A percentile compares a stretch with the other conserved stretches of the same genome.
Conservation (phyloP, 495 filamentous ascomycete genomes). For the Parachaetomium inaequale region DNA sequence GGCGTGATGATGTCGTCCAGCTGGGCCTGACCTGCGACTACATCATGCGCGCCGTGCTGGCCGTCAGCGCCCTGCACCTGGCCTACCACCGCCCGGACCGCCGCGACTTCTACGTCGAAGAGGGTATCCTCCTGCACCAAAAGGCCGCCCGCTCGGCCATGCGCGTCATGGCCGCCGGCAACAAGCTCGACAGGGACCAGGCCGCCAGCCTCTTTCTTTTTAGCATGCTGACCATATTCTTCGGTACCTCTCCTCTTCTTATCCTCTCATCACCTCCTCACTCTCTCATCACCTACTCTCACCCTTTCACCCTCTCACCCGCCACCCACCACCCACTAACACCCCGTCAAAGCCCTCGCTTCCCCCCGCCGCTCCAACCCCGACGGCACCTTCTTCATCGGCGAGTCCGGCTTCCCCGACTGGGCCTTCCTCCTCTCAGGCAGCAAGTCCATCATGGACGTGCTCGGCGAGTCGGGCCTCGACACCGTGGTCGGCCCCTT, state of each 20-base stretch:
- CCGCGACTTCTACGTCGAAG: conserved; percentile 47
- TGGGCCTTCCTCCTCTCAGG: conserved; percentile 38
- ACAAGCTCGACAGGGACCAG: conserved; percentile 14
- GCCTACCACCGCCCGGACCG: conserved; percentile 42
- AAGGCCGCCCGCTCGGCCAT: conserved; percentile 34
- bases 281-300: no score
- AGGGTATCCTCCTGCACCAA: conserved; percentile 50
- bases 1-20: conserved; percentile 34
- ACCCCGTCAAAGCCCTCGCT: conserved; percentile 21
- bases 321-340: conserved; percentile 3
- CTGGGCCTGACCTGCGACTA: conserved; percentile 50
- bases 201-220: conserved; percentile 34
- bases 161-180: conserved; percentile 20
- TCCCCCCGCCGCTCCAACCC: conserved; percentile 28
- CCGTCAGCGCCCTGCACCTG: conserved; percentile 52
- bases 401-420: conserved; percentile 30
- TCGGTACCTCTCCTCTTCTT: conserved; percentile 17
- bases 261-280: neutral
- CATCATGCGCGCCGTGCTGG: conserved; percentile 54
- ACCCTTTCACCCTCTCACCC: no score
- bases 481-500: conserved; percentile 28
- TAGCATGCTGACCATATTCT: conserved; percentile 37
- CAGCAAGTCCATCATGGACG: conserved; percentile 27
- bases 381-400: conserved; percentile 32
- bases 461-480: conserved; percentile 21